Evolutionary conservation across 176 grass and related monocot genomes (phyloP), one percentile per base, ranked within the genome.

Genomic region (Avena atlantica): DNA sequence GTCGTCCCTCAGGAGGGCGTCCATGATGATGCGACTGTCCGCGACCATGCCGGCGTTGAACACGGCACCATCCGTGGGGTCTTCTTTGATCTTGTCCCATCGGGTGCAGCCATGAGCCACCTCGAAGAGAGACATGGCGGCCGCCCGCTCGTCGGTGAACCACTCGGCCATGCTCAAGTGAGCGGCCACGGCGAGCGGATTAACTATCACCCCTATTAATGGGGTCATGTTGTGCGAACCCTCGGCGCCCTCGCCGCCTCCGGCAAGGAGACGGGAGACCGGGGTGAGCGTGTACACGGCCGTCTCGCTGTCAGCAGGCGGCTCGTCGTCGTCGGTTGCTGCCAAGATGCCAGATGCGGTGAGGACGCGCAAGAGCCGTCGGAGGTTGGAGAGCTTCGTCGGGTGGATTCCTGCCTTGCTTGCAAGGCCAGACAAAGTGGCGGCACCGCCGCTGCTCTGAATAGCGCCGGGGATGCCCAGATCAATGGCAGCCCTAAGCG

Each of bases 41-140:
- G 49, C 40, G 14, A 53, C 37, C 90, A 92, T 89, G 17, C 2
- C 78, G 29, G 50, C 83, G n/a, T 92, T 74, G 37, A 89, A 62
- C 23, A 68, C 0, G 8, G 6, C 16, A 21, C 78, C 20, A 40
- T 40, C 37, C 37, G 37, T 1, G 19, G 62, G 0, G 44, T 7
- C 10, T 40, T 5, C 52, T 59, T 4, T 4, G 4, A 17, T 62
- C 59, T 79, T n/a, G 36, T 80, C 70, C 63, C 59, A 86, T 16
- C 23, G 25, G 0, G 27, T 36, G 50, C 50, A 56, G 49, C 24
- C 74, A 16, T 76, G 50, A 8, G 74, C 74, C 74, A 2, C 25
- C 50, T 76, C 50, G 14, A 55, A 55, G 3, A 34, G 74, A 4
- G 74, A 14, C 25, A 25, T 51, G 23, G 34, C 70, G 1, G 23